A percentile compares a stretch with the other conserved stretches of the same genome.
Conservation (phyloP, 2,329 filamentous ascomycete genomes). For the Aspergillus proliferans region DNA sequence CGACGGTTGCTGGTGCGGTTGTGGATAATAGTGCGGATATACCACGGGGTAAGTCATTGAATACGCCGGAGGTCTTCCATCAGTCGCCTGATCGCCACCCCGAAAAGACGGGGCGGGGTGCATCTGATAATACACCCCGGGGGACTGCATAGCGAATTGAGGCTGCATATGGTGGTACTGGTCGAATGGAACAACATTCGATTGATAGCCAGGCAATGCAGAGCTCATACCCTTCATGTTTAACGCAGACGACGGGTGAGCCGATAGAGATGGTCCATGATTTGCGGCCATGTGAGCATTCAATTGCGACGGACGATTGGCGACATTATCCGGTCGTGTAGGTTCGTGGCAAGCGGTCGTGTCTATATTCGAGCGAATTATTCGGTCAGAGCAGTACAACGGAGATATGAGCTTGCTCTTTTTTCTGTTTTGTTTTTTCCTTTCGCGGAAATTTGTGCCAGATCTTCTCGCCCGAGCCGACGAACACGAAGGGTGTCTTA, state of each 20-base stretch:
- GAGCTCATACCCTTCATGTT: slow-evolving; percentile 27
- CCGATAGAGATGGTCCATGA: slow-evolving; percentile 11
- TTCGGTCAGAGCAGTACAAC: neutral
- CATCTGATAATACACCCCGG: slow-evolving; percentile 26
- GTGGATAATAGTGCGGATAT: slow-evolving; percentile 24
- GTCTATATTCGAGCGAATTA: neutral
- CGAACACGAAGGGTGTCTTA: slow-evolving; percentile 5
- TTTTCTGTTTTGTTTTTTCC: too few species aligned
- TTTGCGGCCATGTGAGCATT: slow-evolving; percentile 12
- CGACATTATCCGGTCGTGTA: neutral
- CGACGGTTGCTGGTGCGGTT: slow-evolving; percentile 17
- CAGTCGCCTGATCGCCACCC: slow-evolving; percentile 8
- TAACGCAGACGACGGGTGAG: slow-evolving; percentile 12
- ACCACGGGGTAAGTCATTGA: slow-evolving; percentile 19
- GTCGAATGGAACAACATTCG: slow-evolving; percentile 10
- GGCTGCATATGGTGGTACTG: slow-evolving; percentile 23
- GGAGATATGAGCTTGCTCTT: neutral
- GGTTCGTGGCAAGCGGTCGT: neutral
- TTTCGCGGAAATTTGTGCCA: neutral
- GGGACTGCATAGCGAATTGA: slow-evolving; percentile 19
- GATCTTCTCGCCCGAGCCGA: neutral
- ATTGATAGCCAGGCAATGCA: slow-evolving; percentile 20
- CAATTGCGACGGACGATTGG: slow-evolving; percentile 4
- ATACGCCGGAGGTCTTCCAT: slow-evolving; percentile 13
- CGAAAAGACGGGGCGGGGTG: slow-evolving; percentile 21